Conservation (phyloP, 139 green algal genomes). For the Picochlorum sp. region DNA sequence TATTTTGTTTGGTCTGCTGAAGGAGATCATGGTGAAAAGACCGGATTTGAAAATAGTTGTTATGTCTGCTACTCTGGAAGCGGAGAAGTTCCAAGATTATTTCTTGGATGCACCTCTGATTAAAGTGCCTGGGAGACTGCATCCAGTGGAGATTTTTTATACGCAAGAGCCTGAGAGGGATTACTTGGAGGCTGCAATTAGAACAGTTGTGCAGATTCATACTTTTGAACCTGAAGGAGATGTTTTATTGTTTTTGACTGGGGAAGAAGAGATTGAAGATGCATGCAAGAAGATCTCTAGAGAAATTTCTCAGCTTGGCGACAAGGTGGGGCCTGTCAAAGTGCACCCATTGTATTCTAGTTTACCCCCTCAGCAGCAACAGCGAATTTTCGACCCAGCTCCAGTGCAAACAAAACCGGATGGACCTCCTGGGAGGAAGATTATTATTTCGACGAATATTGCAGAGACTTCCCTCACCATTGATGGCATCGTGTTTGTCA, state of each 20-base stretch:
- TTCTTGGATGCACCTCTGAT: constrained; percentile 93
- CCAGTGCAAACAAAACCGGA: constrained; percentile 45
- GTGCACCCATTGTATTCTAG: constrained; percentile 96
- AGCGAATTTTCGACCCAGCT: constrained; percentile 91
- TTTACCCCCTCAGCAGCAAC: constrained; percentile 89
- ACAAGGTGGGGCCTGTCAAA: constrained; percentile 76
- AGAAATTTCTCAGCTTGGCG: constrained; percentile 21
- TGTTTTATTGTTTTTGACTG: constrained; percentile 97
- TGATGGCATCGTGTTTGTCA: constrained; percentile 98
- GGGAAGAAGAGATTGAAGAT: constrained; percentile 99
- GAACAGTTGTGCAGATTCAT: constrained; percentile 96
- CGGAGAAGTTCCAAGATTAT: constrained; percentile 99
- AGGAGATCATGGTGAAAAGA: constrained; percentile 79
- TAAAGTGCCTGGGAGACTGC: constrained; percentile 93
- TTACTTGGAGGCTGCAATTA: constrained; percentile 96
- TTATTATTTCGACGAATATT: constrained; percentile 98
- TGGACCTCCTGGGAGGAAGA: constrained; percentile 82
- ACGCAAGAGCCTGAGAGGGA: constrained; percentile 95
- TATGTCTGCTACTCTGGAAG: constrained; percentile 98
- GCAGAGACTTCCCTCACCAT: constrained; percentile 98
- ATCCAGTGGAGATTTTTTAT: constrained; percentile 99
- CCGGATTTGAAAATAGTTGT: constrained; percentile 96
- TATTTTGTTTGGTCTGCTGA: constrained; percentile 81
- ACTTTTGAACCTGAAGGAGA: constrained; percentile 78
- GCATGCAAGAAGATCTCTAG: constrained; percentile 39